Evolutionary conservation across 495 filamentous ascomycete species (phyloP), one percentile per base, ranked within the genome.

Genomic region (Tuber microsphaerosporum): DNA sequence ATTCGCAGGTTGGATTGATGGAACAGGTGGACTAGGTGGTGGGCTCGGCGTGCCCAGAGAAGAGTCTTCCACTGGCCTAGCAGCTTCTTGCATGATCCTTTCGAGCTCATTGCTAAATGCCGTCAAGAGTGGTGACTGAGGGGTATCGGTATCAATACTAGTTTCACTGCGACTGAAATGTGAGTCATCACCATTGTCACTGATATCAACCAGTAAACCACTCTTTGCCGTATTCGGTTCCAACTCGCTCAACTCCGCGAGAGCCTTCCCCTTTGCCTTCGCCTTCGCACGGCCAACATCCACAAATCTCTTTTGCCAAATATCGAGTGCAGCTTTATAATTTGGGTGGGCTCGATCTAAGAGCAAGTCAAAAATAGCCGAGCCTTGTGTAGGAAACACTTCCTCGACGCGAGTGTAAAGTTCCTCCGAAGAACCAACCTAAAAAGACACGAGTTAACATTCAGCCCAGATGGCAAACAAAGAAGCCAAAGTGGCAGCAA

Each of bases 61-160:
- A 70, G 34, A 73, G 34, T 46, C 69, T 56, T 45, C 72, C 44
- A 14, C 73, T 75, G 45, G 82, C 70, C 73, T 83, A 51, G 69
- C 56, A 65, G 26, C 56, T 26, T 65, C 56, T 34, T 65, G 56
- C 56, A 87, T 76, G 20, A 88, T 80, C 73, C 82, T 86, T 51
- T 87, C 84, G 77, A 89, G 80, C 75, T 89, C 87, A n/a, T 83
- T 84, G 71, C 88, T 87, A 70, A 88, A 88, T 56, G 85, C 85
- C 51, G 84, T 85, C 71, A 89, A 82, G 39, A 88, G 82, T 39
- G 87, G 83, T 73, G 84, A 78, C 12, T 81, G 75, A 44, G 69
- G 20, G 7, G 71, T 20, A 22, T 46, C 71, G 48, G 74, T 61
- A 34, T 68, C 26, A 42, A 26, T 42, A 71, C 45, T n/a, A 41